These are phyloP conservation scores for Avena eriantha DNA, from an alignment of 176 grass and related monocot species.

Conservation along the genomic window DNA sequence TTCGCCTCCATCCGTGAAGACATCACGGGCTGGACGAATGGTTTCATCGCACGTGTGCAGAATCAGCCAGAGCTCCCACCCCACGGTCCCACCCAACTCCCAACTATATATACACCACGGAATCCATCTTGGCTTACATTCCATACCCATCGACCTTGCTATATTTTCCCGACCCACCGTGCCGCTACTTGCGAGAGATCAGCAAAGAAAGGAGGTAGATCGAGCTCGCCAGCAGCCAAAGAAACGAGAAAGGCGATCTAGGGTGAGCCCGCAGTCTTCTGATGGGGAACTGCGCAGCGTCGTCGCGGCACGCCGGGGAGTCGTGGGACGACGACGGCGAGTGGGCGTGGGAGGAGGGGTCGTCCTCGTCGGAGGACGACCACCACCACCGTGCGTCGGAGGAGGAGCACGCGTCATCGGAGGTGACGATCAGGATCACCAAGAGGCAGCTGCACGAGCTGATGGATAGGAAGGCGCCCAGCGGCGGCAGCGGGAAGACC, in stretches of 20 bases:
- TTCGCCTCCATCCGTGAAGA: not conserved
- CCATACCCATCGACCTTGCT: not conserved
- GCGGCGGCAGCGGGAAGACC: not conserved
- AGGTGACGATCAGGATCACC: constrained; percentile 76
- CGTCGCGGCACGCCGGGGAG: constrained; percentile 36
- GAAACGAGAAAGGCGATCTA: not conserved
- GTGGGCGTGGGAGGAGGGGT: constrained; percentile 46
- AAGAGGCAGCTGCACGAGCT: constrained; percentile 73
- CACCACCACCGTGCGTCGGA: not conserved
- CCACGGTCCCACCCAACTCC: no score
- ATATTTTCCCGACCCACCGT: not conserved
- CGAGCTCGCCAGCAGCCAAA: not conserved
- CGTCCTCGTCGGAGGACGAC: not conserved
- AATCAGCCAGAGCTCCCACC: not conserved
- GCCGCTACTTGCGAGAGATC: not conserved
- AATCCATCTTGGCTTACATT: not conserved
- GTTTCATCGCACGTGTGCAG: not conserved
- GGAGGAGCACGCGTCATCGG: not conserved
- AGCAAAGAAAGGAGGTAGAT: not conserved
- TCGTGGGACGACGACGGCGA: constrained; percentile 65
- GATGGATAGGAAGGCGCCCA: constrained; percentile 26
- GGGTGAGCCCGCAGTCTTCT: not conserved
- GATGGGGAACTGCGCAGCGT: constrained; percentile 61
- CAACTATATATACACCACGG: constrained; percentile 8
- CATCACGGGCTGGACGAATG: constrained; percentile 8